Conservation (phyloP, 306 rosid species). For the Glycine latifolia region DNA sequence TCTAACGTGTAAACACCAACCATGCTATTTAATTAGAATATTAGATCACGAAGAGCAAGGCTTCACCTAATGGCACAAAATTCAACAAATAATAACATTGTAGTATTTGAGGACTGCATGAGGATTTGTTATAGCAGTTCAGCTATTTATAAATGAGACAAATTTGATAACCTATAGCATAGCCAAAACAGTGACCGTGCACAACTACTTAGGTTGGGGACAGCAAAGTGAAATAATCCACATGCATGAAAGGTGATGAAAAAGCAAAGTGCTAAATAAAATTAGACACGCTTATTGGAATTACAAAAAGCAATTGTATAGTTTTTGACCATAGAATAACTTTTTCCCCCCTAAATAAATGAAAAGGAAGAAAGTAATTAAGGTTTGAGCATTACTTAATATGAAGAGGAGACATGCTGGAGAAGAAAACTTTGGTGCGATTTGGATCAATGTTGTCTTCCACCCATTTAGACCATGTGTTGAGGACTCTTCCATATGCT, state of each 20-base stretch:
- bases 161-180: too few species aligned
- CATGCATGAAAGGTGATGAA: too few species aligned
- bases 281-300: neutral
- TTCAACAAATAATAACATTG: neutral
- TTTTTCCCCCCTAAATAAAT: neutral
- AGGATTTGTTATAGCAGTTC: neutral
- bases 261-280: too few species aligned
- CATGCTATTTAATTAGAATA: too few species aligned
- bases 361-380: neutral
- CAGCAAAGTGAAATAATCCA: too few species aligned
- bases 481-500: constrained; percentile 74
- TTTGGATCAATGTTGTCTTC: constrained; percentile 77
- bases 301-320: neutral
- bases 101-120: neutral
- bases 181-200: too few species aligned
- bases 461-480: constrained; percentile 88
- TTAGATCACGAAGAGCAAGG: neutral
- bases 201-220: too few species aligned
- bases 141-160: too few species aligned
- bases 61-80: constrained; percentile 8
- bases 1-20: too few species aligned
- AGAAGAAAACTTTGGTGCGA: constrained; percentile 81
- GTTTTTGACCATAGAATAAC: neutral
- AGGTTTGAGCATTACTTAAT: constrained; percentile 68
- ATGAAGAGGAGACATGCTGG: constrained; percentile 95